Conservation (phyloP, 1,139 yeast genomes). For the Candida freyschussii region DNA sequence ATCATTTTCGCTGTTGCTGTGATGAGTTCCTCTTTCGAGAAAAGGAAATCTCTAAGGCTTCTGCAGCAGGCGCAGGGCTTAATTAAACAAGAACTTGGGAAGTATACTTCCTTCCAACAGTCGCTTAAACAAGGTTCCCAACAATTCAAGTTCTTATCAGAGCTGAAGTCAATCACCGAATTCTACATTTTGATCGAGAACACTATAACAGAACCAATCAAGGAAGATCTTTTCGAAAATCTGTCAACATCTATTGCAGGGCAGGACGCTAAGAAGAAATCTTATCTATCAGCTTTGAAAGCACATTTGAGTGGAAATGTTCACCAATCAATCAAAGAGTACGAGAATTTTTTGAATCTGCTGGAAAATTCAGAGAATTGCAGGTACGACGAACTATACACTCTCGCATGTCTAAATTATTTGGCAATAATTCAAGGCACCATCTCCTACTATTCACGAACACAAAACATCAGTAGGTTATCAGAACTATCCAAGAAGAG, state of each 20-base stretch:
- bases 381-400: conserved; percentile 15
- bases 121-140: neutral
- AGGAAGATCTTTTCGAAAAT: neutral
- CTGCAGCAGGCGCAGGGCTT: conserved; percentile 8
- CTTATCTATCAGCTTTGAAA: conserved; percentile 7
- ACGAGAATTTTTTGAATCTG: neutral
- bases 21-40: conserved; percentile 18
- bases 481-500: conserved; percentile 5
- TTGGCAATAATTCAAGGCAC: conserved; percentile 15
- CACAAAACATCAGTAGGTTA: conserved; percentile 2
- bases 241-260: neutral
- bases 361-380: neutral
- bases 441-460: conserved; percentile 9
- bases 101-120: neutral
- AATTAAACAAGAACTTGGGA: conserved; percentile 5
- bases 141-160: conserved; percentile 1
- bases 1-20: conserved; percentile 14
- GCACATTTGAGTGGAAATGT: conserved; percentile 14
- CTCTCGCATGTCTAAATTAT: conserved; percentile 13
- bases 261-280: neutral
- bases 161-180: conserved; percentile 4
- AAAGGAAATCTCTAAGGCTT: conserved; percentile 15
- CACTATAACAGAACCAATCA: conserved; percentile 12
- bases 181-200: conserved; percentile 18
- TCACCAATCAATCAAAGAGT: conserved; percentile 9